Conservation (phyloP, 352 stramenopile genomes). For the Phytophthora citrophthora region DNA sequence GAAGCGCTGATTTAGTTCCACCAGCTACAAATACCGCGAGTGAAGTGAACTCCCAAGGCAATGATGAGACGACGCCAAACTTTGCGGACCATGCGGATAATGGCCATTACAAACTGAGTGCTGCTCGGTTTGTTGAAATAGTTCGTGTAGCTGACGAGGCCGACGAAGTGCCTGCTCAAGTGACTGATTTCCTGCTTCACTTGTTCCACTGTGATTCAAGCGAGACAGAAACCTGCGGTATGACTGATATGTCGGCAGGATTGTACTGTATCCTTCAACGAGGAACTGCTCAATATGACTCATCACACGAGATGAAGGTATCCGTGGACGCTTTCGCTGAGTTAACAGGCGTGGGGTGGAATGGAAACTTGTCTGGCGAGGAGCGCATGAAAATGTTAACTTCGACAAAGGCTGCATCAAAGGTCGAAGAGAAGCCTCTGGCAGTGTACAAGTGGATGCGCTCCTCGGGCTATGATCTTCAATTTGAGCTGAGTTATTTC, state of each 20-base stretch:
- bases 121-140: slow-evolving; percentile 44
- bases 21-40: slow-evolving; percentile 3
- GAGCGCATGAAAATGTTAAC: slow-evolving; percentile 16
- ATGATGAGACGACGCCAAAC: neutral
- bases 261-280: slow-evolving; percentile 26
- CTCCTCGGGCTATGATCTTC: slow-evolving; percentile 61
- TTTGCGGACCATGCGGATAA: neutral
- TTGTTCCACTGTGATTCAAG: slow-evolving; percentile 21
- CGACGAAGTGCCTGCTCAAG: slow-evolving; percentile 25
- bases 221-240: neutral
- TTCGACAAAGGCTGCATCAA: slow-evolving; percentile 6
- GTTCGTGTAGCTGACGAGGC: slow-evolving; percentile 41
- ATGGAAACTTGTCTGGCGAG: slow-evolving; percentile 15
- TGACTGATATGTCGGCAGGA: neutral
- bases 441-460: slow-evolving; percentile 57
- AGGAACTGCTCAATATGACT: slow-evolving; percentile 29
- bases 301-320: slow-evolving; percentile 41
- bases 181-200: slow-evolving; percentile 40
- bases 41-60: slow-evolving; percentile 13
- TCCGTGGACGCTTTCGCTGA: slow-evolving; percentile 38
- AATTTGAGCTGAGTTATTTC: slow-evolving; percentile 61
- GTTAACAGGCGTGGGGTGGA: slow-evolving; percentile 26
- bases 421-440: slow-evolving; percentile 27
- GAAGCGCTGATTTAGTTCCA: slow-evolving; percentile 46
- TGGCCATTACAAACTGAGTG: slow-evolving; percentile 31